A percentile compares a stretch with the other conserved stretches of the same genome.
These are phyloP conservation scores for Melanogaster broomeanus DNA, from an alignment of 768 basidiomycete species.

Conservation along the genomic window DNA sequence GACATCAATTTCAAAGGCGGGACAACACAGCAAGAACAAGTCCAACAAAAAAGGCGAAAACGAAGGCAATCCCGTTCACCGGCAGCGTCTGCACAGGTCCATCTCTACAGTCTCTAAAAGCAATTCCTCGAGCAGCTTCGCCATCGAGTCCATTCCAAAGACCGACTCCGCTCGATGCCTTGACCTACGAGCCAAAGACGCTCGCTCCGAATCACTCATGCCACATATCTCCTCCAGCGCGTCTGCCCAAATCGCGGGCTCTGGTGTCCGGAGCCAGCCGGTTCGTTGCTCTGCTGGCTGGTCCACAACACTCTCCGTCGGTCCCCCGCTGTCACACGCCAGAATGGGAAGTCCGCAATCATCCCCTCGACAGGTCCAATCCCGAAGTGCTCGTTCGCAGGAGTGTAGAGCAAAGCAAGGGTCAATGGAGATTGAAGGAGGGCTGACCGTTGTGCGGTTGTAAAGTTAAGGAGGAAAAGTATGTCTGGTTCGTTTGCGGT, in stretches of 20 bases:
- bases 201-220: slow-evolving; percentile 11
- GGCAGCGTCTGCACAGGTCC: slow-evolving; percentile 36
- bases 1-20: slow-evolving; percentile 9
- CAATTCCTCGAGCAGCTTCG: slow-evolving; percentile 54
- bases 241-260: slow-evolving; percentile 66
- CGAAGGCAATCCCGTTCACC: slow-evolving; percentile 18
- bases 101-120: slow-evolving; percentile 55
- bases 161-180: slow-evolving; percentile 57
- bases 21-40: slow-evolving; percentile 21
- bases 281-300: slow-evolving; percentile 49
- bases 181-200: slow-evolving; percentile 53
- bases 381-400: slow-evolving; percentile 94
- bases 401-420: slow-evolving; percentile 86
- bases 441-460: slow-evolving; percentile 77
- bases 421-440: slow-evolving; percentile 71
- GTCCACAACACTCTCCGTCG: slow-evolving; percentile 81
- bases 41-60: slow-evolving; percentile 24
- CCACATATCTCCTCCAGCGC: slow-evolving; percentile 61
- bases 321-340: slow-evolving; percentile 86
- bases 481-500: slow-evolving; percentile 53
- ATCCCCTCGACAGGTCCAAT: slow-evolving; percentile 96
- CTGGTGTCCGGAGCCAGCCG: slow-evolving; percentile 74
- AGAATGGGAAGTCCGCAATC: slow-evolving; percentile 90
- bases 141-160: slow-evolving; percentile 83
- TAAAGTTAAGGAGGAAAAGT: slow-evolving; percentile 91